phyloP scores from a whole-genome alignment of 352 stramenopile genomes.

The Phytophthora pistaciae region DNA sequence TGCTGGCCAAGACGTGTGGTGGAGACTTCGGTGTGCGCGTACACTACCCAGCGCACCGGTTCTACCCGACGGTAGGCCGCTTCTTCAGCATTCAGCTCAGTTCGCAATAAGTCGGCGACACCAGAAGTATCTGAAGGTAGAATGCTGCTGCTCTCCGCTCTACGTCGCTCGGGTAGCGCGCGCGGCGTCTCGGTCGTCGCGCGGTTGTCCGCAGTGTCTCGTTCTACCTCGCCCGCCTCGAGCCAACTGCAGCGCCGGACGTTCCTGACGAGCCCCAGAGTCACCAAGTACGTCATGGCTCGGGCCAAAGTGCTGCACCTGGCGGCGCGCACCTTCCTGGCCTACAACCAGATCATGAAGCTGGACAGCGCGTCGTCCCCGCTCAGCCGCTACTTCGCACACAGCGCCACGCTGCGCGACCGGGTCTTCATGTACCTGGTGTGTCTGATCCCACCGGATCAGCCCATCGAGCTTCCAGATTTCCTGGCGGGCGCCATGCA shows the following conservation, averaged over 20 bases:
- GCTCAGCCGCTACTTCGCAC: conserved; percentile 39
- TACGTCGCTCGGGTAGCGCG: conserved; percentile 15
- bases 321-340: conserved; percentile 41
- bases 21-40: background rate
- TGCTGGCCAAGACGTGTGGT: background rate
- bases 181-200: background rate
- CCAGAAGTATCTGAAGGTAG: background rate
- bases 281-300: conserved; percentile 40
- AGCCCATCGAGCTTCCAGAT: conserved; percentile 48
- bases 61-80: background rate
- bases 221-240: background rate
- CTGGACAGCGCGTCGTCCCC: conserved; percentile 39
- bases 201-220: background rate
- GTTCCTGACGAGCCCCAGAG: conserved; percentile 29
- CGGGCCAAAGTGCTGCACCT: conserved; percentile 55
- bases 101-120: conserved; percentile 19
- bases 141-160: conserved; percentile 22
- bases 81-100: conserved; percentile 26
- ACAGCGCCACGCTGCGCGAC: conserved; percentile 37
- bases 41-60: background rate
- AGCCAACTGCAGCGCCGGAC: conserved; percentile 13
- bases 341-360: conserved; percentile 48
- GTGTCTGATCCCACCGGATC: conserved; percentile 49
- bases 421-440: conserved; percentile 59
- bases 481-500: conserved; percentile 49